Evolutionary conservation across 345 rosid genomes (phyloP), one percentile per base, ranked within the genome.

Genomic region (Salix arbutifolia): DNA sequence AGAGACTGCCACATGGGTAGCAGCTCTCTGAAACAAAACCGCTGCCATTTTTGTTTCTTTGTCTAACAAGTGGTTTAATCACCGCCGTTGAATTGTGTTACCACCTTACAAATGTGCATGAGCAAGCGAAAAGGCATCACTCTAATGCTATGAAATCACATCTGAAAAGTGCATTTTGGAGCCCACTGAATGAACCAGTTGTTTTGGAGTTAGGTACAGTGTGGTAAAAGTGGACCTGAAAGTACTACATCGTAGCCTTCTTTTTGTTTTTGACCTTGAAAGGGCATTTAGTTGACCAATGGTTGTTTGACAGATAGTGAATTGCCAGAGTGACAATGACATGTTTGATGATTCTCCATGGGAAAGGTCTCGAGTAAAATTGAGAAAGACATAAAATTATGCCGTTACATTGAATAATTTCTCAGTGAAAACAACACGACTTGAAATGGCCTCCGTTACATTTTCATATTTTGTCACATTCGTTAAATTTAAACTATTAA

Each of bases 1-100:
- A 85, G 42, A 72, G 73, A 4, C 5, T 38, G 83, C 78, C 91
- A 88, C 89, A 92, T 85, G 88, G 66, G 3, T 13, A 2, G 37
- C 14, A 58, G 12, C 67, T 76, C 25, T 62, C 31, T 44, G 17
- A 72, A 23, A 78, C n/a, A 33, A 71, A 77, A 76, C 72, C 82
- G 69, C 71, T 37, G n/a, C 28, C 68, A 2, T 75, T 40, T 79
- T 72, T 48, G 70, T 81, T 72, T 6, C 56, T 61, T 33, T 71
- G 58, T 28, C n/a, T 25, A 11, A 17, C 50, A 71, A 19, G 53
- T 72, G 70, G 80, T 40, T 71, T 72, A 42, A 67, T 66, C 80
- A 13, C 30, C 7, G 76, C 71, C 67, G 66, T 66, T 65, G 71
- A 31, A 40, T 58, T 28, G 2, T 4, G 52, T 2, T 11, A 11